Evolutionary conservation across 306 rosid species (phyloP).

Genomic region (Pachyrhizus erosus): DNA sequence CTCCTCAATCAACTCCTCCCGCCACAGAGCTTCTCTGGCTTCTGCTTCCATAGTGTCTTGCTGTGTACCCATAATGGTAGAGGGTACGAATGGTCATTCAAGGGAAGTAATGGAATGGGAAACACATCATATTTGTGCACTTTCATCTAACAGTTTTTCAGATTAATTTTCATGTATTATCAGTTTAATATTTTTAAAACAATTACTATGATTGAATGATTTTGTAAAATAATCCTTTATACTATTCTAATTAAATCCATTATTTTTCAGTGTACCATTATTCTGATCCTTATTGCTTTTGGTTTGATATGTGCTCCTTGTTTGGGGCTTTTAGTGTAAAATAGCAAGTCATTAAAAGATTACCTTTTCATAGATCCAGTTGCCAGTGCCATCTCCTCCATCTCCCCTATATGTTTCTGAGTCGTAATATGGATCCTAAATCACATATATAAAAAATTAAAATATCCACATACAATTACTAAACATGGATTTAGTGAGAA

Average conservation of each 20-base stretch:
- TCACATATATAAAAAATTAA: slow-evolving; percentile 6
- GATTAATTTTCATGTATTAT: no score
- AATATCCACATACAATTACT: neutral
- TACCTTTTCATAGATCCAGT: slow-evolving; percentile 95
- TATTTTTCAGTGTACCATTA: no score
- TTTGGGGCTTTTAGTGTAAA: neutral
- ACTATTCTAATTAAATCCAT: no score
- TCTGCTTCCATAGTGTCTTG: slow-evolving; percentile 83
- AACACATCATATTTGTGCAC: neutral
- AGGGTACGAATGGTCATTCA: neutral
- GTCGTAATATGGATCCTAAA: slow-evolving; percentile 89
- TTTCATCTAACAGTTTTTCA: neutral
- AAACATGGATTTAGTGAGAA: neutral
- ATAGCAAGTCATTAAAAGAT: neutral
- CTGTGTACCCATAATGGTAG: slow-evolving; percentile 42
- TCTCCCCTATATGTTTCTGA: slow-evolving; percentile 81
- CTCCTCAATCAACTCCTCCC: slow-evolving; percentile 90
- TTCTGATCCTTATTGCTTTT: neutral
- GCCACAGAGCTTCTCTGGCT: slow-evolving; percentile 79
- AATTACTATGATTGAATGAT: no score
- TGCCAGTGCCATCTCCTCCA: slow-evolving; percentile 88
- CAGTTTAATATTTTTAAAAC: no score
- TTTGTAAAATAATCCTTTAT: no score
- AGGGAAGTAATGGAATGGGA: neutral
- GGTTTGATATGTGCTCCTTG: neutral